Evolutionary conservation across 1,284 basidiomycete genomes (phyloP), one percentile per base, ranked within the genome.

Genomic region (Irpex rosettiformis): DNA sequence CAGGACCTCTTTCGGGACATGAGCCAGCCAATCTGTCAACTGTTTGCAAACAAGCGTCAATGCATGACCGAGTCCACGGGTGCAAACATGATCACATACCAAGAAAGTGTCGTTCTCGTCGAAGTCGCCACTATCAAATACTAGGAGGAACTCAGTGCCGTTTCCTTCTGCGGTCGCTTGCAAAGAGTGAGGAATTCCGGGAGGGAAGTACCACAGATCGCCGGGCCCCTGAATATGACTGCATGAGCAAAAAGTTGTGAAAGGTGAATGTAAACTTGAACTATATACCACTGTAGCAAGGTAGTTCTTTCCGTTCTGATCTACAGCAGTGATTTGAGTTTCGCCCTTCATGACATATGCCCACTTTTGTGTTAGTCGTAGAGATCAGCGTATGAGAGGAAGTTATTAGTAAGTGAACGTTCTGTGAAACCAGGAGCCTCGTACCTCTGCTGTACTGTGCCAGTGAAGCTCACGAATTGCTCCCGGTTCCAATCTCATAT

Each of bases 121-220:
- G 71, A 90, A 90, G 28, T 72, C 72, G 18, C 88, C 87, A 58
- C 80, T 74, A 66, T 85, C 82, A 64, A 89, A 88, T 55, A 88
- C 86, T 64, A 91, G 75, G 30, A 91, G 70, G 69, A 90, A 91
- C 69, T 91, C 88, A 4, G 82, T 74, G 1, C 87, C 88, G 4
- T 81, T 81, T 6, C 76, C 70, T 56, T 82, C 80, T 25, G 72
- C 72, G 4, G 81, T 83, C 21, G 84, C 87, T 72, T 91, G 88
- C 21, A 91, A 74, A 45, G 69, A 71, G 63, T 75, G 74, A 0
- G 74, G 74, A 58, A 84, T 77, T n/a, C 88, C 86, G 13, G 86
- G 73, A 16, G 88, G 86, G 76, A 89, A 89, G 73, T 82, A 89
- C 87, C 87, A 79, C 22, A 78, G 65, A 57, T 78, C 77, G 2